Conservation (phyloP, 202 grass and related monocot genomes). For the Digitaria exilis region DNA sequence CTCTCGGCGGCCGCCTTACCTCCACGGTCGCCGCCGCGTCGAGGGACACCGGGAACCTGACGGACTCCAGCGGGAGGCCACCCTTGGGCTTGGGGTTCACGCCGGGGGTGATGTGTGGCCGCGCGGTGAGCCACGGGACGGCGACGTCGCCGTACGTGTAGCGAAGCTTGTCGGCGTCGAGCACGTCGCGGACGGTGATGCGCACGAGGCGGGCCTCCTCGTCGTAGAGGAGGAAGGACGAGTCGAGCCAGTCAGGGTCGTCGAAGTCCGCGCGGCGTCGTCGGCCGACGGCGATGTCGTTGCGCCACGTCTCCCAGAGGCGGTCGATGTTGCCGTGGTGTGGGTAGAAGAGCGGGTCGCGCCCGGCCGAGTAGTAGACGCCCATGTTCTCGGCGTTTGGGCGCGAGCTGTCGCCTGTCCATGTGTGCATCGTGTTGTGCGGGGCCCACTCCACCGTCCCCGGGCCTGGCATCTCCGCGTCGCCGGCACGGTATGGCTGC, state of each 20-base stretch:
- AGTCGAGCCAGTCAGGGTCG: slow-evolving; percentile 42
- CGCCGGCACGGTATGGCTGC: slow-evolving; percentile 11
- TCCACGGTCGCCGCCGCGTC: slow-evolving; percentile 13
- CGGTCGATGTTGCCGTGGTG: slow-evolving; percentile 71
- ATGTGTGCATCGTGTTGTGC: slow-evolving; percentile 57
- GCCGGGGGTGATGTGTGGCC: slow-evolving; percentile 21
- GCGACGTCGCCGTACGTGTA: slow-evolving; percentile 53
- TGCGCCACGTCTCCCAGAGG: slow-evolving; percentile 53
- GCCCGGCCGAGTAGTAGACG: slow-evolving; percentile 56
- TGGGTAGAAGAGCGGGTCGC: slow-evolving; percentile 72
- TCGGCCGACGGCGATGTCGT: not conserved
- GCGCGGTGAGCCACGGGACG: slow-evolving; percentile 43
- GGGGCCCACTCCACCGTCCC: slow-evolving; percentile 43
- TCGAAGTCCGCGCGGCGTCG: not conserved
- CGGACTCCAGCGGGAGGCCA: not conserved
- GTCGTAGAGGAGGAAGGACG: slow-evolving; percentile 51
- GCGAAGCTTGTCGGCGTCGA: slow-evolving; percentile 26
- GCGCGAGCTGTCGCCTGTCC: slow-evolving; percentile 49
- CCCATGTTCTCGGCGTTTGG: slow-evolving; percentile 64
- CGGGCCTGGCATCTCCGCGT: not conserved
- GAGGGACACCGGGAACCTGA: slow-evolving; percentile 45
- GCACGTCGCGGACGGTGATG: slow-evolving; percentile 27
- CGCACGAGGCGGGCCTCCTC: slow-evolving; percentile 42
- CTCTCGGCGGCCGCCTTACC: slow-evolving; percentile 40
- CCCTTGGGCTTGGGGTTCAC: not conserved